Base-by-base conservation (phyloP, 179 eudicot species). In the Vitellaria paradoxa region DNA sequence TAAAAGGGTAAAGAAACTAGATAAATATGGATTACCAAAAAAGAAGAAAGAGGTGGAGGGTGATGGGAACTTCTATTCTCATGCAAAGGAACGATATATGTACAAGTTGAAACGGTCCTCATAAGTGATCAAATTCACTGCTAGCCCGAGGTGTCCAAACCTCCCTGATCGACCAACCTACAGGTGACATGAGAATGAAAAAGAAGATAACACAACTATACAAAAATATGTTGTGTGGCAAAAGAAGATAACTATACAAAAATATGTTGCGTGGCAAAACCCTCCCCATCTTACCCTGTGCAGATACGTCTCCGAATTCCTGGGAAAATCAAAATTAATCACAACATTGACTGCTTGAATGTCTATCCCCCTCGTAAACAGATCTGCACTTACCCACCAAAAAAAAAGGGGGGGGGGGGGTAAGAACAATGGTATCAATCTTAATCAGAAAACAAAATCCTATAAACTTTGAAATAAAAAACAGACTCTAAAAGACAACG, bases 311-410 rank as follows among this genome's bases (percentile, higher is more conserved):
- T 95, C 99, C 10, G 99, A 78, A 66, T 91, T 95, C 81, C 86
- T 95, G 2, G 97, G 99, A 70, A 95, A 95, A 85, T 95, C 99
- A 78, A 93, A 95, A 79, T 95, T 95, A 86, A 95, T 91, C 63
- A 95, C 99, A 46, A 95, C 98, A 70, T 95, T 95, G 73, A 95
- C 99, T n/a, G 99, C 98, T 87, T 95, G 99, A 83, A 95, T 95
- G 85, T 95, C 99, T 79, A 95, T 95, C 70, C 99, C 99, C 79
- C 99, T 88, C 20, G 99, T 95, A 78, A 95, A 95, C 77, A 95
- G 83, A 89, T 95, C 99, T 95, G 91, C 79, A 77, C 14, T 68
- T 40, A 20, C 60, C n/a, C n/a, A n/a, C n/a, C n/a, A n/a, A n/a
- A 75, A 30, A 14, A 26, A 45, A 60, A 42, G 49, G 9, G 12